Percentiles rank a stretch among this genome's conserved stretches.
These are phyloP conservation scores for Dimargaris cristalligena DNA, from an alignment of 192 early-diverging fungal species.

Conservation along the genomic window DNA sequence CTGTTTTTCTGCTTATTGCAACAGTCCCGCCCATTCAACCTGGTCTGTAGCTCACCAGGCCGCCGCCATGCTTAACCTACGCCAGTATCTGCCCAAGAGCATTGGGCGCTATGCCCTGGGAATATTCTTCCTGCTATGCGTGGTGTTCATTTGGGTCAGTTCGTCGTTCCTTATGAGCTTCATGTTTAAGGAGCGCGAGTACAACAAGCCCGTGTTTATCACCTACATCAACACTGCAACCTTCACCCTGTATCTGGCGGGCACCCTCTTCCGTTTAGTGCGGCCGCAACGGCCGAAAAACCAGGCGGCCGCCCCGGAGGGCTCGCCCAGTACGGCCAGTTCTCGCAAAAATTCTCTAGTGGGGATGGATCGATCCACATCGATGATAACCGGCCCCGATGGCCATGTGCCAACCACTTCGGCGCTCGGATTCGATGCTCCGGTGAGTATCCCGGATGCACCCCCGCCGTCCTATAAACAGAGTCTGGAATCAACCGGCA, in stretches of 20 bases:
- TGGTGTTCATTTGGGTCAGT: conserved; percentile 64
- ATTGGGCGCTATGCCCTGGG: conserved; percentile 36
- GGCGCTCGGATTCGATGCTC: too few relatives aligned
- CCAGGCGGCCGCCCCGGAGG: neutral
- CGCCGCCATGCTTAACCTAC: too few relatives aligned
- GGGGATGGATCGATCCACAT: too few relatives aligned
- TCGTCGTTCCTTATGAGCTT: conserved; percentile 63
- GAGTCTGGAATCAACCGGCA: neutral
- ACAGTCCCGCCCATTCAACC: too few relatives aligned
- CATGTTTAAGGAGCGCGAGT: conserved; percentile 49
- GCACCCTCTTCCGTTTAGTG: neutral
- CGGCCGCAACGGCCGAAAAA: neutral
- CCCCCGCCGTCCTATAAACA: neutral
- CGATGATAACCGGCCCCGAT: too few relatives aligned
- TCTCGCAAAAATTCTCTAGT: neutral
- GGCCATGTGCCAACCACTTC: too few relatives aligned
- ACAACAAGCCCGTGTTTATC: conserved; percentile 57
- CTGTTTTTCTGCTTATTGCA: too few relatives aligned
- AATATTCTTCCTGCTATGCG: conserved; percentile 40
- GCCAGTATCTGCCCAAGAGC: too few relatives aligned
- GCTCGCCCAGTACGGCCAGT: neutral
- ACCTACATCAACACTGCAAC: conserved; percentile 63
- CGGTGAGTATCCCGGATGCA: too few relatives aligned
- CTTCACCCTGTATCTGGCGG: conserved; percentile 50
- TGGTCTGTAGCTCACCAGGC: too few relatives aligned